phyloP scores from a whole-genome alignment of 768 basidiomycete species.

The Tephrocybe rancida region DNA sequence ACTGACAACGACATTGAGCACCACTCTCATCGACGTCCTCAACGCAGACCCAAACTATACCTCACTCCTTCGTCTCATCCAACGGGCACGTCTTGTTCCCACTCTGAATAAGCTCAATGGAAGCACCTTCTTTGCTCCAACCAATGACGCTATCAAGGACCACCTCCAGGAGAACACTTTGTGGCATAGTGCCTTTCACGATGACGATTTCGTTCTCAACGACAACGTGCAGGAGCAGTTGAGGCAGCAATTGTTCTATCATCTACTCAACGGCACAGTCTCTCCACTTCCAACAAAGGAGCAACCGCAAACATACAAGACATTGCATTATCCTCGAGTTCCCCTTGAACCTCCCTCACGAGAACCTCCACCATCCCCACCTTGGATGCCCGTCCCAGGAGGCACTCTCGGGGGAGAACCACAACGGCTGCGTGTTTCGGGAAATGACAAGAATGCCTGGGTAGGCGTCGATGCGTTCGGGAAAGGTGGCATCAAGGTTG shows the following conservation, averaged over 20 bases:
- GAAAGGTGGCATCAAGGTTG: constrained; percentile 67
- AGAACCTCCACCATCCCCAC: constrained; percentile 73
- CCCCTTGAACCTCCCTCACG: constrained; percentile 61
- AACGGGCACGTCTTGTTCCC: constrained; percentile 86
- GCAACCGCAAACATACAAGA: constrained; percentile 47
- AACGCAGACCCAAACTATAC: constrained; percentile 75
- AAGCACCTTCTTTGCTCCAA: constrained; percentile 92
- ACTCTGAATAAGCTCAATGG: constrained; percentile 85
- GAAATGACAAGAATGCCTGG: constrained; percentile 47
- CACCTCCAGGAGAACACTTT: constrained; percentile 37
- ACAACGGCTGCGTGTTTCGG: constrained; percentile 74
- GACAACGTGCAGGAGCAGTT: constrained; percentile 87
- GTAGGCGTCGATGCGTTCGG: constrained; percentile 83
- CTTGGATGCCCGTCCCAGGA: constrained; percentile 85
- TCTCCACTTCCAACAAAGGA: constrained; percentile 42
- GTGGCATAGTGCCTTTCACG: constrained; percentile 41
- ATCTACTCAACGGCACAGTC: constrained; percentile 84
- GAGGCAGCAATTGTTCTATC: constrained; percentile 92
- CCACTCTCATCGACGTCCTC: constrained; percentile 80
- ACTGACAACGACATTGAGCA: constrained; percentile 33
- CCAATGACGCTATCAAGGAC: constrained; percentile 82
- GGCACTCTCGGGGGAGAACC: constrained; percentile 81
- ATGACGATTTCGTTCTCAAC: constrained; percentile 38
- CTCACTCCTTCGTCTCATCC: constrained; percentile 74
- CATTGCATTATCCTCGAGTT: constrained; percentile 72